These are phyloP conservation scores for Monosporascus cannonballus DNA, from an alignment of 2,329 filamentous ascomycete genomes.

Conservation along the genomic window DNA sequence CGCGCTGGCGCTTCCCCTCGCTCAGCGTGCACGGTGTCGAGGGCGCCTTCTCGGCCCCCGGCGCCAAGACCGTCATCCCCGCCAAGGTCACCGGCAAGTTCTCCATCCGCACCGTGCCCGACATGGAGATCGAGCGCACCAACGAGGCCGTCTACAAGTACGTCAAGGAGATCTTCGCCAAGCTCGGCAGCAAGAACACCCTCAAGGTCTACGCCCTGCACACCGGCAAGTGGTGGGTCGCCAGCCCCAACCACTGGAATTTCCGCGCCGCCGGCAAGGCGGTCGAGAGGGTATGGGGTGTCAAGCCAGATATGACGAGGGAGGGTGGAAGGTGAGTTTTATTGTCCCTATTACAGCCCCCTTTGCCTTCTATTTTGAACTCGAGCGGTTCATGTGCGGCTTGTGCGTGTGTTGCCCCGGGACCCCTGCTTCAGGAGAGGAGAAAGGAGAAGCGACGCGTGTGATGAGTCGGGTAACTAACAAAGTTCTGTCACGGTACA, in stretches of 20 bases:
- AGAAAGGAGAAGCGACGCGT: too few species aligned
- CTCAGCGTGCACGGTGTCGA: slow-evolving; percentile 92
- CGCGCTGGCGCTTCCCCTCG: slow-evolving; percentile 90
- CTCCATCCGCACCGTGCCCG: slow-evolving; percentile 91
- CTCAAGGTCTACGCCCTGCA: slow-evolving; percentile 78
- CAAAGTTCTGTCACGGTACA: slow-evolving; percentile 27
- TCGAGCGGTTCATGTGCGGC: neutral
- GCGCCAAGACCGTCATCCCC: slow-evolving; percentile 97
- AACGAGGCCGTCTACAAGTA: slow-evolving; percentile 80
- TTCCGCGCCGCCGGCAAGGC: slow-evolving; percentile 92
- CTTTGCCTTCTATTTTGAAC: neutral
- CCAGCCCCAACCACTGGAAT: slow-evolving; percentile 98
- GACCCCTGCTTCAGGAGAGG: too few species aligned
- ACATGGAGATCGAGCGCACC: slow-evolving; percentile 92
- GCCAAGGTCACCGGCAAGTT: slow-evolving; percentile 98
- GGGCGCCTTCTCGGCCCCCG: slow-evolving; percentile 86
- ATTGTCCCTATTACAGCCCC: neutral
- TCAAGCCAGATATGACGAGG: slow-evolving; percentile 89
- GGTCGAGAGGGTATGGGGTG: slow-evolving; percentile 90
- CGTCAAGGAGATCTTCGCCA: slow-evolving; percentile 77
- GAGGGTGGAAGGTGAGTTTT: slow-evolving; percentile 76
- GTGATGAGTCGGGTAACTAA: slow-evolving; percentile 1
- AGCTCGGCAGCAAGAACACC: slow-evolving; percentile 87
- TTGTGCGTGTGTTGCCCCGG: too few species aligned
- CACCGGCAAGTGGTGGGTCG: slow-evolving; percentile 97